Evolutionary conservation across 495 filamentous ascomycete species (phyloP), one percentile per base, ranked within the genome.

Genomic region (Penicillium desertorum): DNA sequence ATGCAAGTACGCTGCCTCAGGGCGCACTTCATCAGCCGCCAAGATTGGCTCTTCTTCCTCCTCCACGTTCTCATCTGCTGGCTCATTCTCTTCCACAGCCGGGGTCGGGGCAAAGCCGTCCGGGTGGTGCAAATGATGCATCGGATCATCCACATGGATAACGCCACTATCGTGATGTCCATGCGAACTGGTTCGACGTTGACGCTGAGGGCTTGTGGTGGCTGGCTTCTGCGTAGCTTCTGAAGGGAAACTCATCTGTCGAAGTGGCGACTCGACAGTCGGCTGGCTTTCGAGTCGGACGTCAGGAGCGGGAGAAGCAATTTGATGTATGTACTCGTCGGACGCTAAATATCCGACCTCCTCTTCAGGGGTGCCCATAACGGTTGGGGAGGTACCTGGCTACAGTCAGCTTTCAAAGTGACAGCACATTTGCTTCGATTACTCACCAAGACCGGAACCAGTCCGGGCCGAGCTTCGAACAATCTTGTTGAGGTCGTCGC

Each of bases 401-500:
- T 49, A 54, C 23, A 47, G 32, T 66, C 22, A 66, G 61, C 39
- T 54, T 46, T 43, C 29, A 7, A 19, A 29, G 5, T 39, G 1
- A 48, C 25, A n/a, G 44, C 19, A n/a, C 7, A 4, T 25, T 44
- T 12, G 11, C 19, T 25, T 22, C 17, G 12, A 46, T 54, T 22
- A 58, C 71, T 71, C 64, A 90, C 86, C 86, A 68, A 85, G 71
- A 63, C 86, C 87, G 68, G 84, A 77, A 44, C 86, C 86, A 60
- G 77, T 79, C 60, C 76, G 82, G 37, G 81, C 82, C 34, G 88
- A 89, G 45, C 90, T 80, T 45, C 84, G 79, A 48, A 98, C 92
- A 60, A 96, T 86, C 76, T 90, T 91, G 72, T 96, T 95, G 63
- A 99, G 76, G 64, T 96, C 90, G 43, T 91, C 89, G 58, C 89